Evolutionary conservation across 768 basidiomycete species (phyloP), one percentile per base, ranked within the genome.

Genomic region (Butyriboletus loyo): DNA sequence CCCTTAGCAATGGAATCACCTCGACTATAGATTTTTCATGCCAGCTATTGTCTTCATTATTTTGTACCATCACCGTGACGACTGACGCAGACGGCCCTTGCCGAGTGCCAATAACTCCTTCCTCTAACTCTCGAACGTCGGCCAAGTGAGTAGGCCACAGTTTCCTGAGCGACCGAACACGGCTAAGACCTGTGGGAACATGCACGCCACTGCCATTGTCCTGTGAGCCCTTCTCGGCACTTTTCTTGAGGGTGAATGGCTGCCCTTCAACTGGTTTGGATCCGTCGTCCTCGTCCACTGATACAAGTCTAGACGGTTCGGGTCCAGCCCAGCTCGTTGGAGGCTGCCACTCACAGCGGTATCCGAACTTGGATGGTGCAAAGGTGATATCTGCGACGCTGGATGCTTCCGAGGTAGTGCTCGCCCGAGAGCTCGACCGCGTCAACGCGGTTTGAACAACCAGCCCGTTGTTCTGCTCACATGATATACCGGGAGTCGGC

Each of bases 1-100:
- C 48, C 51, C 68, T 67, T 25, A 69, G 27, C 32, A 50, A 52
- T n/a, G 64, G 66, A 6, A 71, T 67, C n/a, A 71, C 64, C 9
- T 71, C 69, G 1, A 38, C 42, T 46, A 71, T 19, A 27, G 53
- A 47, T 32, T 49, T 61, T 46, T 67, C 66, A n/a, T 59, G 36
- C 63, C 64, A 68, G 11, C 39, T 44, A 3, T 52, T 38, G 22
- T 35, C 47, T 21, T 60, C 49, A 14, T 37, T 49, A 10, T 48
- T 47, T 22, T 58, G 55, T 22, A 67, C 41, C 35, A 44, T 58
- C n/a, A 67, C 53, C 1, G 48, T 25, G 4, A 55, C 52, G 17
- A 50, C 53, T 1, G 56, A 27, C 5, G 21, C 53, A 1, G 56
- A 27, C 5, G 21, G 9, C 32, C n/a, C 36, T 31, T 14, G 41